phyloP scores from a whole-genome alignment of 306 rosid genomes.

The Cajanus cajan region DNA sequence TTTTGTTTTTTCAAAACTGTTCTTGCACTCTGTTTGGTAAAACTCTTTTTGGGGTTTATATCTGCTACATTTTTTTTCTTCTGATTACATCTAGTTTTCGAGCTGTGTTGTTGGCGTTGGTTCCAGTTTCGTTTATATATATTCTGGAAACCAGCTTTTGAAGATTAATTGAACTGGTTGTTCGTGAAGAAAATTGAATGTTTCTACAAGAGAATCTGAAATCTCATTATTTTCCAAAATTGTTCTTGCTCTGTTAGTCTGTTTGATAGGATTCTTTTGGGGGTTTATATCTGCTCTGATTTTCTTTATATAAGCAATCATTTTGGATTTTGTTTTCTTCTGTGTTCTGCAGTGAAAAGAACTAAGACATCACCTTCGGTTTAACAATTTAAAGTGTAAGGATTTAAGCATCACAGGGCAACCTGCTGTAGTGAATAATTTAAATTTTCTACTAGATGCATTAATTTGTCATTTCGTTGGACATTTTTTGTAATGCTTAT shows the following conservation, averaged over 20 bases:
- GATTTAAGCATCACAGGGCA: not conserved
- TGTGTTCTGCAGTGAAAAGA: not conserved
- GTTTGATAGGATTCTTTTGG: not conserved
- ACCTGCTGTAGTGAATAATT: not conserved
- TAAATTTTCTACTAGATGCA: slow-evolving; percentile 10
- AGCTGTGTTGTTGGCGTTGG: not conserved
- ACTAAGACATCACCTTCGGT: not conserved
- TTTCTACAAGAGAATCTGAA: not conserved
- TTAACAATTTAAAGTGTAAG: not conserved
- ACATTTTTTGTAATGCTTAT: not conserved
- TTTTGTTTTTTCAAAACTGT: not conserved
- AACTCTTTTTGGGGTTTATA: not conserved
- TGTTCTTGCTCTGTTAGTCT: not conserved
- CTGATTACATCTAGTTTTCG: not conserved
- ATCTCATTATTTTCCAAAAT: not conserved
- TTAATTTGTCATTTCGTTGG: not conserved
- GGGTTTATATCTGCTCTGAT: not conserved
- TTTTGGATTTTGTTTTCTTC: not conserved
- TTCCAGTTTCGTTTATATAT: too few relatives aligned
- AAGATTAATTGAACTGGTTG: slow-evolving; percentile 1
- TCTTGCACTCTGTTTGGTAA: not conserved
- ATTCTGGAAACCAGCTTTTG: not conserved
- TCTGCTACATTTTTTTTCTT: not conserved
- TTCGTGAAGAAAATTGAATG: not conserved
- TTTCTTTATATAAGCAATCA: not conserved